Base-by-base conservation (phyloP, 75 land plant genomes). In the Picea glauca region DNA sequence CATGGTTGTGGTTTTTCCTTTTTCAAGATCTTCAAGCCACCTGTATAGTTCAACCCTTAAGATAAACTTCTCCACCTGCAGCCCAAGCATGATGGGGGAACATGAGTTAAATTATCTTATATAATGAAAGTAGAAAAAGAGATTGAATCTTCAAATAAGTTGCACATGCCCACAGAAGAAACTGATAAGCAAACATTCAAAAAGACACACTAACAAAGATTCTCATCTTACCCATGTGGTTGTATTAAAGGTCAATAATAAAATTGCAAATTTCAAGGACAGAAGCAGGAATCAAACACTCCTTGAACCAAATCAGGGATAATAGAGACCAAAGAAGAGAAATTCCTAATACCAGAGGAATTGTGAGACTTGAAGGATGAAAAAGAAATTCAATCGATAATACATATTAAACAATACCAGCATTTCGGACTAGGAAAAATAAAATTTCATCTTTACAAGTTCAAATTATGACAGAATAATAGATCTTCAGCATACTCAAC, bases 11-110 rank as follows among this genome's bases (percentile, higher is more conserved):
- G 76, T 59, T 72, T 85, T 90, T 61, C 86, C 90, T 62, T 85
- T 87, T 75, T 93, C 96, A 63, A 92, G 78, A 65, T 82, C 85
- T 80, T 90, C 94, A 74, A 98, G 88, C 94, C 99, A 96, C 78
- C 80, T 91, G 63, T 90, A 85, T 1, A 98, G 87, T 80, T 98
- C 99, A 84, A 78, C 84, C 72, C 72, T 85, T 33, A 92, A 77
- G 38, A 95, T 74, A 66, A 95, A 91, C 80, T 86, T 90, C 78
- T 95, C 94, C 54, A 86, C 88, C 99, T 98, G 93, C 40, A 82
- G 35, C 15, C 35, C 9, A 30, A 75, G 11, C 33, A 13, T 5
- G 2, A 75, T 0, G 26, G 54, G 30, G 56, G 21, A 74, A 56
- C 23, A 56, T 62, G 6, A 23, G 31, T 64, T n/a, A 58, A 17